Conservation (phyloP, 2,329 filamentous ascomycete genomes). For the Scedosporium minutisporum region DNA sequence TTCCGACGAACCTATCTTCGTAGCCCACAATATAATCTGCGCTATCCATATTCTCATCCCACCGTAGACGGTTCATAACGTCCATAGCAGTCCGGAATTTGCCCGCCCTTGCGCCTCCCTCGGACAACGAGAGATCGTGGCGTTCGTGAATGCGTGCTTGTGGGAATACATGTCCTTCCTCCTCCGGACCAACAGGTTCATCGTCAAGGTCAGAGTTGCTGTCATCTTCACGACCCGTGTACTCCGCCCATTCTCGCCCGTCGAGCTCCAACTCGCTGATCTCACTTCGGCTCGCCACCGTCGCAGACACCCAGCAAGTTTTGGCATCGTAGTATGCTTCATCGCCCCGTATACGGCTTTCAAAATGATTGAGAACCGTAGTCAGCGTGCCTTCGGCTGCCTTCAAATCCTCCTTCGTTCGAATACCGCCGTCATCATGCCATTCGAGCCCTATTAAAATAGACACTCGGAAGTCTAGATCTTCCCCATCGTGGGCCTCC, state of each 20-base stretch:
- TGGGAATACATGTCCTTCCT: constrained; percentile 10
- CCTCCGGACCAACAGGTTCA: constrained; percentile 21
- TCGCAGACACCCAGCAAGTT: constrained; percentile 37
- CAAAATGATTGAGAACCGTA: constrained; percentile 35
- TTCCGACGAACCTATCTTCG: constrained; percentile 48
- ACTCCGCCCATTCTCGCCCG: constrained; percentile 37
- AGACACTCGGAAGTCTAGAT: constrained; percentile 44
- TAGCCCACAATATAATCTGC: constrained; percentile 49
- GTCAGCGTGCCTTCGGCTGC: constrained; percentile 32
- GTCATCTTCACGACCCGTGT: constrained; percentile 34
- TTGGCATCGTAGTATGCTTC: constrained; percentile 38
- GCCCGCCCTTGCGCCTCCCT: constrained; percentile 16
- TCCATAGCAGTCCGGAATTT: constrained; percentile 49
- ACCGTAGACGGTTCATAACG: constrained; percentile 49
- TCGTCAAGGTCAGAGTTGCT: constrained; percentile 28
- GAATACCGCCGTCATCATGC: constrained; percentile 15
- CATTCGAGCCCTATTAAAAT: constrained; percentile 51
- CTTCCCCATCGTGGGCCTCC: constrained; percentile 13
- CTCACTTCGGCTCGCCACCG: constrained; percentile 26
- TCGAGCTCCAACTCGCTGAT: constrained; percentile 36
- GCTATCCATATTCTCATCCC: constrained; percentile 45
- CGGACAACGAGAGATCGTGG: not conserved
- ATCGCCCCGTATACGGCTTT: constrained; percentile 34
- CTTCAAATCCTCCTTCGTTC: constrained; percentile 27
- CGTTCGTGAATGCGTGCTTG: not conserved